Conservation (phyloP, 345 rosid species). For the Rhizophora mangle region DNA sequence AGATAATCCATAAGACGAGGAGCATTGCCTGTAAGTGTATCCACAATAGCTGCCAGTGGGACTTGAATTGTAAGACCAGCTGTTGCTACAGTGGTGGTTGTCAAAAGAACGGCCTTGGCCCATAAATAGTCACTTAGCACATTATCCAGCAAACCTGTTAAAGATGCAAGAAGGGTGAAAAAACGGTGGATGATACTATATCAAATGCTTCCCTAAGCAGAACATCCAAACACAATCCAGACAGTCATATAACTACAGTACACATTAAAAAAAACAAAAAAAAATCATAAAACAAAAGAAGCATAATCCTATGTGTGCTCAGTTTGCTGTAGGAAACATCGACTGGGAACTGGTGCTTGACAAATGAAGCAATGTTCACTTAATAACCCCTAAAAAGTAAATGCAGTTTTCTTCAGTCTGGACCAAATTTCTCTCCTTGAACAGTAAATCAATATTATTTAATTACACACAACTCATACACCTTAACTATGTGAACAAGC, state of each 20-base stretch:
- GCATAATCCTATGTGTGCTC: too few relatives aligned
- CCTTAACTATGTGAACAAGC: too few relatives aligned
- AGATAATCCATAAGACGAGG: conserved; percentile 65
- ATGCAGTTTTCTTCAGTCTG: too few relatives aligned
- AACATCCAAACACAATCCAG: neutral
- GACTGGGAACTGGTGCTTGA: too few relatives aligned
- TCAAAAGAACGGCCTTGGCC: conserved; percentile 91
- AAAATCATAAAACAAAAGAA: too few relatives aligned
- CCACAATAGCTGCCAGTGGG: conserved; percentile 88
- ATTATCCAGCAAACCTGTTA: conserved; percentile 76
- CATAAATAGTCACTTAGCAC: conserved; percentile 91
- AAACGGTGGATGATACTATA: neutral
- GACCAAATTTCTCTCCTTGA: neutral
- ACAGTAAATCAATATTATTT: neutral
- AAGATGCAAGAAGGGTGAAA: neutral
- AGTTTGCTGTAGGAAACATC: too few relatives aligned
- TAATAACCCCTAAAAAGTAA: too few relatives aligned
- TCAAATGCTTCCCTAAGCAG: neutral
- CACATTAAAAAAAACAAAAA: too few relatives aligned
- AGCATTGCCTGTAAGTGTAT: conserved; percentile 62
- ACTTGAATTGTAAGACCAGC: conserved; percentile 96
- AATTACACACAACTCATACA: too few relatives aligned
- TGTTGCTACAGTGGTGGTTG: conserved; percentile 89
- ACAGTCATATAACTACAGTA: too few relatives aligned
- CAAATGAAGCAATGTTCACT: too few relatives aligned